A percentile compares a stretch with the other conserved stretches of the same genome.
Conservation (phyloP, 805 yeast genomes). For the Metschnikowia cubensis region DNA sequence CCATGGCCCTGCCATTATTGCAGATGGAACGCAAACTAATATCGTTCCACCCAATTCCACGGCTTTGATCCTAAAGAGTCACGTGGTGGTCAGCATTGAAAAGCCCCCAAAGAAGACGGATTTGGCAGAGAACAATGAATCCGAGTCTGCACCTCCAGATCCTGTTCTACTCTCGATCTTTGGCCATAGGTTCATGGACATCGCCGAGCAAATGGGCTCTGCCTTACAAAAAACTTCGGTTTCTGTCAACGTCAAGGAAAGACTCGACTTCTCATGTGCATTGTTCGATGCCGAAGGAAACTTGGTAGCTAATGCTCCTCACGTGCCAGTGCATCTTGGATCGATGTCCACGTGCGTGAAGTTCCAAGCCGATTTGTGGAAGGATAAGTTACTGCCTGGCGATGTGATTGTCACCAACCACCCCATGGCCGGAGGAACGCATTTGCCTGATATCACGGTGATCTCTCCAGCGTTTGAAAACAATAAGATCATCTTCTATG, state of each 20-base stretch:
- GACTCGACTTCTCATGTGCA: conserved; percentile 46
- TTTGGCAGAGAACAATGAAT: neutral
- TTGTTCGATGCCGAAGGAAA: conserved; percentile 40
- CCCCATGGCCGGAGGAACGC: conserved; percentile 42
- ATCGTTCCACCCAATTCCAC: conserved; percentile 15
- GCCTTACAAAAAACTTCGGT: conserved; percentile 44
- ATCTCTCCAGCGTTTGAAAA: conserved; percentile 77
- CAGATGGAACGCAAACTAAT: conserved; percentile 20
- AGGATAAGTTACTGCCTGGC: conserved; percentile 37
- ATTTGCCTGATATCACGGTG: conserved; percentile 66
- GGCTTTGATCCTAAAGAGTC: conserved; percentile 16
- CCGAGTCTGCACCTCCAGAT: conserved; percentile 6
- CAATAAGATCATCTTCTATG: conserved; percentile 63
- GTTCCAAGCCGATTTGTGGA: conserved; percentile 38
- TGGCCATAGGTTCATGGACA: conserved; percentile 22
- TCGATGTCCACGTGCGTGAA: conserved; percentile 47
- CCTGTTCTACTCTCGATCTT: conserved; percentile 20
- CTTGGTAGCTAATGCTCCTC: conserved; percentile 46
- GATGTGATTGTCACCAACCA: conserved; percentile 44
- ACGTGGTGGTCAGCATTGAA: conserved; percentile 13
- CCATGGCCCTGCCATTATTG: conserved; percentile 19
- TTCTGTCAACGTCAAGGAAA: conserved; percentile 43
- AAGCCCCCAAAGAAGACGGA: neutral
- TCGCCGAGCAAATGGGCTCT: conserved; percentile 41
- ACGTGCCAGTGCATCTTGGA: conserved; percentile 44